Percentiles rank a stretch among this genome's conserved stretches.
These are phyloP conservation scores for Antarctomyces pellizariae DNA, from an alignment of 495 filamentous ascomycete species.

Conservation along the genomic window DNA sequence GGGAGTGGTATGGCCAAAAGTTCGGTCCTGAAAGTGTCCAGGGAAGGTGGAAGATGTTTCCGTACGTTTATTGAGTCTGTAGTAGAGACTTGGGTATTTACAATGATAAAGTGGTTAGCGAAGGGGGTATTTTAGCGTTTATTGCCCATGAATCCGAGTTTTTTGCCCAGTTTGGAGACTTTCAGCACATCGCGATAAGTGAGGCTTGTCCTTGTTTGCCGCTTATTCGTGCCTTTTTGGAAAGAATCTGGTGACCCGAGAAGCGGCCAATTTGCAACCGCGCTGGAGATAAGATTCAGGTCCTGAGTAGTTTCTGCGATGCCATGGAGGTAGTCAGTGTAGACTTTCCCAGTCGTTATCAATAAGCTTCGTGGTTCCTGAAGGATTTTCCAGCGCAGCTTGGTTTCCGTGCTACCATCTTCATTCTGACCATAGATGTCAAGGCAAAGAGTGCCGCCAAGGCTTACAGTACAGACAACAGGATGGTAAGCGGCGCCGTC, in stretches of 20 bases:
- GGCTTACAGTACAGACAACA: constrained; percentile 72
- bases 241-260: constrained; percentile 38
- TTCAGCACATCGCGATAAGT: constrained; percentile 87
- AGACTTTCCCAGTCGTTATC: constrained; percentile 43
- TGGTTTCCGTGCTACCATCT: constrained; percentile 20
- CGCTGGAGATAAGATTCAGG: constrained; percentile 29
- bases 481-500: constrained; percentile 74
- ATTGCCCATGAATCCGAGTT: constrained; percentile 33
- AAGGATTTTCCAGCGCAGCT: constrained; percentile 42
- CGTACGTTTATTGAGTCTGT: constrained; percentile 46
- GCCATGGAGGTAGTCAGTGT: constrained; percentile 54
- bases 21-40: constrained; percentile 49
- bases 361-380: constrained; percentile 73
- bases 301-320: constrained; percentile 40
- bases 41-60: constrained; percentile 64
- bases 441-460: constrained; percentile 54
- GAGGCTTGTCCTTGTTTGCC: constrained; percentile 55
- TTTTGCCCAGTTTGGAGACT: constrained; percentile 52
- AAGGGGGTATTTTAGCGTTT: too few species aligned
- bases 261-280: constrained; percentile 65
- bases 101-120: too few species aligned
- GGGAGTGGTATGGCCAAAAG: constrained; percentile 55
- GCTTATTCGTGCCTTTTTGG: constrained; percentile 28
- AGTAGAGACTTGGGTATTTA: too few species aligned
- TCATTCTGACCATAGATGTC: constrained; percentile 48